Conservation (phyloP, 1,139 yeast genomes). For the Taiozyma sp. region DNA sequence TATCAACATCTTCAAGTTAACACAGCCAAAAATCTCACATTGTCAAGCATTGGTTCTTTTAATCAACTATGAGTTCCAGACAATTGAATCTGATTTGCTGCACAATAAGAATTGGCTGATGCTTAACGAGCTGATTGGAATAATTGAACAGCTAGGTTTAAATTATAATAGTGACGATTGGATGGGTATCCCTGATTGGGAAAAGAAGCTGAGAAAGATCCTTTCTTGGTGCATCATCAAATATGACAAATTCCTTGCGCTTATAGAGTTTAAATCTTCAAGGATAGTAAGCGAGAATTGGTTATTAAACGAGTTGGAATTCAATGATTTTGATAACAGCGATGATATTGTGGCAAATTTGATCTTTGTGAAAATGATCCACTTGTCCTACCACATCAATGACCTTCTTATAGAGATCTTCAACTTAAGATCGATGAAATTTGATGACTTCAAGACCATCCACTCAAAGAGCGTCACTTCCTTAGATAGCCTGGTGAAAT, state of each 20-base stretch:
- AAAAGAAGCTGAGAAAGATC: slow-evolving; percentile 21
- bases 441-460: slow-evolving; percentile 19
- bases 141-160: slow-evolving; percentile 23
- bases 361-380: slow-evolving; percentile 22
- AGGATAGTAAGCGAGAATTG: slow-evolving; percentile 21
- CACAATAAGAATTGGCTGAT: slow-evolving; percentile 20
- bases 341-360: slow-evolving; percentile 7
- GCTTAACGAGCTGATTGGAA: slow-evolving; percentile 17
- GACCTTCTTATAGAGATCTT: slow-evolving; percentile 17
- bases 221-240: slow-evolving; percentile 22
- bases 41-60: slow-evolving; percentile 40
- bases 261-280: slow-evolving; percentile 23
- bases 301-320: slow-evolving; percentile 14
- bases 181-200: slow-evolving; percentile 23
- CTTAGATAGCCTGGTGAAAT: slow-evolving; percentile 13
- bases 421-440: slow-evolving; percentile 20
- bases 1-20: slow-evolving; percentile 22
- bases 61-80: slow-evolving; percentile 22
- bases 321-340: slow-evolving; percentile 18
- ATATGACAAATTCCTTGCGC: slow-evolving; percentile 23
- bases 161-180: slow-evolving; percentile 22
- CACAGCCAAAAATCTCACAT: slow-evolving; percentile 34
- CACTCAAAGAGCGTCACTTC: slow-evolving; percentile 13
- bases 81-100: slow-evolving; percentile 4
- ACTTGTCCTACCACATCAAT: slow-evolving; percentile 20